Percentiles rank a stretch among this genome's conserved stretches.
These are phyloP conservation scores for Leccinum truebloodii DNA, from an alignment of 768 basidiomycete genomes.

Conservation along the genomic window DNA sequence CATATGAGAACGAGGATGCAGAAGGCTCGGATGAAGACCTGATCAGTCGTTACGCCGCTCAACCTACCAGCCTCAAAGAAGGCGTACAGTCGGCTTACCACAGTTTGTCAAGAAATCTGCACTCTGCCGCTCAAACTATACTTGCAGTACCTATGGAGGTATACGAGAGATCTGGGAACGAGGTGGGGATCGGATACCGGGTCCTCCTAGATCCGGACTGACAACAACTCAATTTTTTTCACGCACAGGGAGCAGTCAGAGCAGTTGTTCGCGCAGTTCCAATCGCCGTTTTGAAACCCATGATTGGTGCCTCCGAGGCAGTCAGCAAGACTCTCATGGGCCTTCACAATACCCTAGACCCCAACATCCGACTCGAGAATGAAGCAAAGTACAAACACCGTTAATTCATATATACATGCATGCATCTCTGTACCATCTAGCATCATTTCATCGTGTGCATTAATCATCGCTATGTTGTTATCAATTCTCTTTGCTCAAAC, in stretches of 20 bases:
- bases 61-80: slow-evolving; percentile 80
- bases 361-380: slow-evolving; percentile 75
- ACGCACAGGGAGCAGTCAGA: slow-evolving; percentile 78
- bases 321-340: slow-evolving; percentile 95
- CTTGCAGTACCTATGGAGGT: slow-evolving; percentile 99
- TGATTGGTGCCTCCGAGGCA: slow-evolving; percentile 98
- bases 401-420: slow-evolving; percentile 33
- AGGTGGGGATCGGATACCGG: slow-evolving; percentile 50
- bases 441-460: slow-evolving; percentile 19
- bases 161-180: slow-evolving; percentile 89
- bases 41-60: slow-evolving; percentile 90
- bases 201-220: not conserved
- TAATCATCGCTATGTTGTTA: slow-evolving; percentile 2
- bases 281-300: slow-evolving; percentile 94
- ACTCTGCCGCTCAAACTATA: slow-evolving; percentile 96
- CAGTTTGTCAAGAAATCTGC: slow-evolving; percentile 83
- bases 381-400: slow-evolving; percentile 94
- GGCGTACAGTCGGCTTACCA: slow-evolving; percentile 92
- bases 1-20: slow-evolving; percentile 32
- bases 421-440: slow-evolving; percentile 23
- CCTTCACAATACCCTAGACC: slow-evolving; percentile 90
- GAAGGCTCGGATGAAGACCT: slow-evolving; percentile 49
- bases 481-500: not conserved
- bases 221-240: not conserved
- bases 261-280: slow-evolving; percentile 97